These are phyloP conservation scores for Triticum dicoccoides DNA, from an alignment of 176 grass and related monocot genomes.

Conservation along the genomic window DNA sequence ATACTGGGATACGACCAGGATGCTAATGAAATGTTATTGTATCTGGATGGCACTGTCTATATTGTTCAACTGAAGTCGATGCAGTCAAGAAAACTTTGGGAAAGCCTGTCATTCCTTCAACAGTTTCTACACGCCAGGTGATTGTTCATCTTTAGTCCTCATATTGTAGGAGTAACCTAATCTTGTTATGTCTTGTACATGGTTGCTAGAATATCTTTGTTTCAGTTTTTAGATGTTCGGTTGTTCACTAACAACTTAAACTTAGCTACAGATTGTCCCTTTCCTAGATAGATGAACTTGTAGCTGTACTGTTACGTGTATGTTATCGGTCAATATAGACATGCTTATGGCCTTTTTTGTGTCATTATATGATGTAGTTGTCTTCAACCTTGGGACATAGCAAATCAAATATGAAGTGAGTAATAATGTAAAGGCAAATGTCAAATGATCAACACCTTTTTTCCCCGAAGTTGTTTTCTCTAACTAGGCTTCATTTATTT, in stretches of 20 bases:
- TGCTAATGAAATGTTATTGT: too few species aligned
- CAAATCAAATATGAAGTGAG: not conserved
- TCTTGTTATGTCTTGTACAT: not conserved
- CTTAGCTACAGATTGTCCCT: not conserved
- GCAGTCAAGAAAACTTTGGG: not conserved
- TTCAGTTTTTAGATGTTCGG: not conserved
- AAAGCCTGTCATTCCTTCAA: not conserved
- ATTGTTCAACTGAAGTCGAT: too few species aligned
- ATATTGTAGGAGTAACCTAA: not conserved
- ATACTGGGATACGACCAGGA: too few species aligned
- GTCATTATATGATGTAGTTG: not conserved
- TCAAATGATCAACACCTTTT: not conserved
- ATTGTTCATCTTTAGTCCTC: not conserved
- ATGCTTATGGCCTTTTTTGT: not conserved
- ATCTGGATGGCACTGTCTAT: too few species aligned
- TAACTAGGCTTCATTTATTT: not conserved
- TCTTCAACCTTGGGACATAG: not conserved
- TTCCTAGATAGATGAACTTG: not conserved
- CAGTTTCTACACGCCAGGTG: not conserved
- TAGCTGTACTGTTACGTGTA: not conserved
- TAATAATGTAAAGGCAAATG: not conserved
- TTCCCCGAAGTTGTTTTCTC: not conserved
- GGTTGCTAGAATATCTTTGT: not conserved
- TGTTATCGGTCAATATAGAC: not conserved
- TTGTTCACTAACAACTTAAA: not conserved